A percentile compares a stretch with the other conserved stretches of the same genome.
Evolutionary conservation across 73 alveolate genomes (phyloP).

Genomic region (Paramecium sexaurelia): DNA sequence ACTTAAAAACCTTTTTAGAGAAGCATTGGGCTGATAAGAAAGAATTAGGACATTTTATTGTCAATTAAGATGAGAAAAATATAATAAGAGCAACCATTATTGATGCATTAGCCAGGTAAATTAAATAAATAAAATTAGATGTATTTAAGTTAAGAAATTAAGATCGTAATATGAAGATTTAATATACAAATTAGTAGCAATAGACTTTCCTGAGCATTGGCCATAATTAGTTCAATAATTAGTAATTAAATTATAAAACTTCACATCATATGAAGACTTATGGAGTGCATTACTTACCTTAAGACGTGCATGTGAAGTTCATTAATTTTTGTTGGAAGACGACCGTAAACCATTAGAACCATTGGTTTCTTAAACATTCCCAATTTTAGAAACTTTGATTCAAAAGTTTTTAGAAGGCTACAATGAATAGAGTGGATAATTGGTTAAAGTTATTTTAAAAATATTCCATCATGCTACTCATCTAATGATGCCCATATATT

Average conservation of each 20-base stretch:
- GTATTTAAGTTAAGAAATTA: neutral
- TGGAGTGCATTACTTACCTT: neutral
- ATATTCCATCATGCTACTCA: constrained; percentile 76
- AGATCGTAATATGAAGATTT: constrained; percentile 51
- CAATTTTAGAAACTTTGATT: constrained; percentile 66
- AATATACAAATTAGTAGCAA: constrained; percentile 28
- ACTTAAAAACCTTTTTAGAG: constrained; percentile 36
- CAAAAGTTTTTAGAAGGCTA: constrained; percentile 48
- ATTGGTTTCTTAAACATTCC: constrained; percentile 67
- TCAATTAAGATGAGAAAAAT: neutral
- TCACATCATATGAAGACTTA: constrained; percentile 20
- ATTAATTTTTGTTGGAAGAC: constrained; percentile 61
- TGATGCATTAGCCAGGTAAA: constrained; percentile 14
- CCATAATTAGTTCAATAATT: constrained; percentile 5
- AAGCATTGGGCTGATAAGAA: constrained; percentile 51
- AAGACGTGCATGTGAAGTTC: constrained; percentile 22
- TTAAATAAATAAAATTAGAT: neutral
- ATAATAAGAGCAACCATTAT: neutral
- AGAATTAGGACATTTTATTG: neutral
- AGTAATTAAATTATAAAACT: neutral
- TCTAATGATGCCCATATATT: constrained; percentile 64
- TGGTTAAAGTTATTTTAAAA: constrained; percentile 67
- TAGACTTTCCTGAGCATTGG: constrained; percentile 54
- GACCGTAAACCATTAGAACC: constrained; percentile 74
- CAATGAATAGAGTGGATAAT: constrained; percentile 56